These are phyloP conservation scores for Suillus hirtellus DNA, from an alignment of 768 basidiomycete genomes.

Conservation along the genomic window DNA sequence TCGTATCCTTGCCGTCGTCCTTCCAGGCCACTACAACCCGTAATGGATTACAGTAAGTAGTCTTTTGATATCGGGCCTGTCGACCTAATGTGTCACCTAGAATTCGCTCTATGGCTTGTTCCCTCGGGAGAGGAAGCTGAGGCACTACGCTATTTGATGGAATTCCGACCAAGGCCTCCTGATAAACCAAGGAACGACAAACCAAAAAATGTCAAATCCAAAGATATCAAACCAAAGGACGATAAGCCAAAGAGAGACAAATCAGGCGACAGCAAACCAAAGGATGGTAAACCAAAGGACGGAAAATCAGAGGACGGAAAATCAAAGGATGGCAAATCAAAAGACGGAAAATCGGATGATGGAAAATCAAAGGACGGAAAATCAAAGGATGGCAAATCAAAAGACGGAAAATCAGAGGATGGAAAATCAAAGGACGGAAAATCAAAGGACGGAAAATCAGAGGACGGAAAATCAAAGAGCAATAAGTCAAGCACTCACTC, in stretches of 20 bases:
- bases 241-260: background rate
- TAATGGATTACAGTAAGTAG: background rate
- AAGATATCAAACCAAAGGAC: background rate
- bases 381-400: no score
- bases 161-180: background rate
- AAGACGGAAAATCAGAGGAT: no score
- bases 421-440: no score
- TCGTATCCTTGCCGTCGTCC: background rate
- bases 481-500: background rate
- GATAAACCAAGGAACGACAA: background rate
- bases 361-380: no score
- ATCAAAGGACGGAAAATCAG: no score
- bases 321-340: background rate
- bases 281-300: background rate
- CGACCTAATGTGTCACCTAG: background rate
- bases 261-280: background rate
- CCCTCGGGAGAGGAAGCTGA: background rate
- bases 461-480: background rate
- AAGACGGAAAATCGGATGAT: background rate
- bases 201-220: background rate
- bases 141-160: background rate
- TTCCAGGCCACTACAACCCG: background rate
- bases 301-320: background rate
- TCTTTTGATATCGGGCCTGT: background rate
- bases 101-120: conserved; percentile 5